Percentiles rank a stretch among this genome's conserved stretches.
Evolutionary conservation across 306 rosid genomes (phyloP).

Genomic region (Acacia confusa): DNA sequence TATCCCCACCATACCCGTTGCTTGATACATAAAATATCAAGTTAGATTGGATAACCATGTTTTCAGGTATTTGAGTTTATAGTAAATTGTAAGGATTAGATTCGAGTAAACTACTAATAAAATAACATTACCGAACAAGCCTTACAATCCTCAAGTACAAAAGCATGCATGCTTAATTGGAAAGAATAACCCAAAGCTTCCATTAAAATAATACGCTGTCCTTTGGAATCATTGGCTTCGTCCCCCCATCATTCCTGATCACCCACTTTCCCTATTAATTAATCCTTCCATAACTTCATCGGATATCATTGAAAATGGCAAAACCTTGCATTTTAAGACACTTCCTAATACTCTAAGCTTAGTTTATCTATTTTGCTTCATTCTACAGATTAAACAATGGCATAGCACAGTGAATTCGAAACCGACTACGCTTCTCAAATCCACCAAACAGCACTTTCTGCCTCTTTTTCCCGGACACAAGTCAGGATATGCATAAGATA

Average conservation of each 20-base stretch:
- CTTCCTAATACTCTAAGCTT: background rate
- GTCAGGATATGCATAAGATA: slow-evolving; percentile 2
- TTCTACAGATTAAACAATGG: background rate
- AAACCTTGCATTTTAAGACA: background rate
- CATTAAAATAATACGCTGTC: slow-evolving; percentile 27
- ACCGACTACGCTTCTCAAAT: slow-evolving; percentile 34
- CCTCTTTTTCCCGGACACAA: slow-evolving; percentile 75
- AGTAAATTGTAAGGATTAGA: slow-evolving; percentile 31
- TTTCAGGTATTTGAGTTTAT: background rate
- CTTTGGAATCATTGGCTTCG: slow-evolving; percentile 39
- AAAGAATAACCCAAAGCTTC: slow-evolving; percentile 29
- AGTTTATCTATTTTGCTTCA: background rate
- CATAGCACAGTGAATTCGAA: slow-evolving; percentile 23
- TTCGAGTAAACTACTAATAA: background rate
- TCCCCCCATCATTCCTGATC: background rate
- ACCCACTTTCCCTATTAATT: background rate
- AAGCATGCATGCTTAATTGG: slow-evolving; percentile 30
- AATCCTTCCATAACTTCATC: background rate
- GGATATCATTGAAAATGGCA: slow-evolving; percentile 13
- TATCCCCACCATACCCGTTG: background rate
- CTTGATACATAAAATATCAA: background rate
- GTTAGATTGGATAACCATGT: background rate
- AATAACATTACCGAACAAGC: slow-evolving; percentile 14
- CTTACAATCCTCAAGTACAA: slow-evolving; percentile 8
- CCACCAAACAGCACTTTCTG: slow-evolving; percentile 64